Evolutionary conservation across 2,329 filamentous ascomycete genomes (phyloP), one percentile per base, ranked within the genome.

Genomic region (Emmonsia crescens): DNA sequence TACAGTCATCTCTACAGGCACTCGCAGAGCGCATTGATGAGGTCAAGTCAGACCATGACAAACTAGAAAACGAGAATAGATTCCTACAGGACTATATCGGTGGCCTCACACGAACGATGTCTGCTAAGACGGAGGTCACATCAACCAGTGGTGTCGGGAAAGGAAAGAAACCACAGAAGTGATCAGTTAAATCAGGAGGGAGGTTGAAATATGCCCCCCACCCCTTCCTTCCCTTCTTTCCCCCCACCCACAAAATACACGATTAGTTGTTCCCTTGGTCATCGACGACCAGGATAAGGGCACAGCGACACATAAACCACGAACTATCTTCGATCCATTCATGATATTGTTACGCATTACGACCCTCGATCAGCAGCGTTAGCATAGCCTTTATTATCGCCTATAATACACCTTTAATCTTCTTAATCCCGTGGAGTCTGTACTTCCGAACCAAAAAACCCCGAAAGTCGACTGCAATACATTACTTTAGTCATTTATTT

Each of bases 71-170:
- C 74, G 92, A 96, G 75, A 99, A 99, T 81, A 93, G 91, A 71
- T 96, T 97, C 72, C 78, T 99, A 56, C 93, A 97, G 75, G 96
- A 96, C 75, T 97, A 97, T 74, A 97, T 97, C 70, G 93, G 93
- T 66, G 93, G 96, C 71, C 82, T 97, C 61, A 97, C 96, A 84
- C 89, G 90, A 69, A 85, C 83, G 60, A 79, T 80, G 78, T 78
- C 77, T 57, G 76, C 77, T 61, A 78, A 77, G 67, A 82, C 79
- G 68, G 85, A 85, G 70, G 80, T 85, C 59, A 76, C 79, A 33
- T 79, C 77, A 3, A 76, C 80, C 42, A 78, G 77, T 61, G 79
- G 80, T 59, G 76, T 77, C 42, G 57, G 61, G 33, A 66, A 62
- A 42, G 83, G 82, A 69, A 74, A 75, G 65, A 76, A 76, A 65